Percentiles rank a stretch among this genome's conserved stretches.
Evolutionary conservation across 2,329 filamentous ascomycete species (phyloP).

Genomic region (Sclerotinia subarctica): DNA sequence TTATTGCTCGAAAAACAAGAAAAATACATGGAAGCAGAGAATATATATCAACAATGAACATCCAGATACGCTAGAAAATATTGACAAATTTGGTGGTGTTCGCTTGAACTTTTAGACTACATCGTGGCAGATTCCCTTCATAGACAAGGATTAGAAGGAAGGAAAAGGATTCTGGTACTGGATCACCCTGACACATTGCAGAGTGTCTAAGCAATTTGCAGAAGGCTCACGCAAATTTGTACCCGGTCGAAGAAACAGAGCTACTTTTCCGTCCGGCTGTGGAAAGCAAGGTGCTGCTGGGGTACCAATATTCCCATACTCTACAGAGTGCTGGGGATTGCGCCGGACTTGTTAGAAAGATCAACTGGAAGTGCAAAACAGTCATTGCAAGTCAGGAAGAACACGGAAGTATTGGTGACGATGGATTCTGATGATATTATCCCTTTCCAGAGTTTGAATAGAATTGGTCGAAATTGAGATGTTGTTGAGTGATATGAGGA

Average conservation of each 20-base stretch:
- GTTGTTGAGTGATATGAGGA: too few relatives aligned
- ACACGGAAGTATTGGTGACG: too few relatives aligned
- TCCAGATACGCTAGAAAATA: background rate
- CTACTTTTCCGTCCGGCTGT: background rate
- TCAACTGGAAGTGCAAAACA: too few relatives aligned
- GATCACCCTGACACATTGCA: background rate
- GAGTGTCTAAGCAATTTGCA: background rate
- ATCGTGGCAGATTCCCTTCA: background rate
- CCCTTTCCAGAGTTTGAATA: too few relatives aligned
- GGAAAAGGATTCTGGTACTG: background rate
- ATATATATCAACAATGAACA: background rate
- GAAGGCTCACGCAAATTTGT: background rate
- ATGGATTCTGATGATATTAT: too few relatives aligned
- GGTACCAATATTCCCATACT: background rate
- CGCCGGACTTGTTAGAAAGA: too few relatives aligned
- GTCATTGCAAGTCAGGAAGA: too few relatives aligned
- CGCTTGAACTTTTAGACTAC: background rate
- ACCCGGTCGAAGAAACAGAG: background rate
- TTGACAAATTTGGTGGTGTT: slow-evolving; percentile 15
- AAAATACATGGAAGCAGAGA: background rate
- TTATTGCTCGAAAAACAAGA: background rate
- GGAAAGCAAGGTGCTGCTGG: background rate
- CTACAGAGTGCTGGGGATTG: background rate
- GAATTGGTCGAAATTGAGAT: too few relatives aligned
- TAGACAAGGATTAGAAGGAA: background rate